Conservation (phyloP, 2,329 filamentous ascomycete species). For the Rhexocercosporidium sp. region DNA sequence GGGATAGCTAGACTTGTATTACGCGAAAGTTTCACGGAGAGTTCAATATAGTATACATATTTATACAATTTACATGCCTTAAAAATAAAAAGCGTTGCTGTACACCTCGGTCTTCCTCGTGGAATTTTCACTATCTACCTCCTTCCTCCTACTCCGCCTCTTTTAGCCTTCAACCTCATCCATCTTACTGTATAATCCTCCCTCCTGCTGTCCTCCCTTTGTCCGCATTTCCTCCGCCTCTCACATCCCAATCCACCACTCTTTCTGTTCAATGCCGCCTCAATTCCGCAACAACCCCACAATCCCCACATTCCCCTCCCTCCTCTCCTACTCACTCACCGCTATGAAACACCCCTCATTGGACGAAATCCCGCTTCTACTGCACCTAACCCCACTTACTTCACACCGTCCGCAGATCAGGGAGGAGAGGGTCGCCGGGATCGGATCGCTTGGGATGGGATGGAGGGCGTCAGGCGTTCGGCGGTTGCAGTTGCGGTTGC, state of each 20-base stretch:
- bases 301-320: too few species aligned
- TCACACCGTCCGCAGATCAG: too few species aligned
- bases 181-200: too few species aligned
- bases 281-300: neutral
- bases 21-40: too few species aligned
- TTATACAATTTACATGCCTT: neutral
- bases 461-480: too few species aligned
- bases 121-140: too few species aligned
- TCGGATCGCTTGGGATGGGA: too few species aligned
- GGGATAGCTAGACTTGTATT: neutral
- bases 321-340: neutral
- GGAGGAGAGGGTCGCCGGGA: too few species aligned
- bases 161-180: too few species aligned
- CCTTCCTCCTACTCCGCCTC: slow-evolving; percentile 26
- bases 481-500: too few species aligned
- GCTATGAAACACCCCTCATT: neutral
- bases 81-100: neutral
- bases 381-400: neutral
- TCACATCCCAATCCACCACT: neutral
- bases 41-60: too few species aligned
- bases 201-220: neutral
- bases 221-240: neutral
- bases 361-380: neutral
- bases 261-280: neutral
- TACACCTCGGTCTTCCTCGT: too few species aligned